phyloP scores from a whole-genome alignment of 495 filamentous ascomycete genomes.

The Penicillium canescens region DNA sequence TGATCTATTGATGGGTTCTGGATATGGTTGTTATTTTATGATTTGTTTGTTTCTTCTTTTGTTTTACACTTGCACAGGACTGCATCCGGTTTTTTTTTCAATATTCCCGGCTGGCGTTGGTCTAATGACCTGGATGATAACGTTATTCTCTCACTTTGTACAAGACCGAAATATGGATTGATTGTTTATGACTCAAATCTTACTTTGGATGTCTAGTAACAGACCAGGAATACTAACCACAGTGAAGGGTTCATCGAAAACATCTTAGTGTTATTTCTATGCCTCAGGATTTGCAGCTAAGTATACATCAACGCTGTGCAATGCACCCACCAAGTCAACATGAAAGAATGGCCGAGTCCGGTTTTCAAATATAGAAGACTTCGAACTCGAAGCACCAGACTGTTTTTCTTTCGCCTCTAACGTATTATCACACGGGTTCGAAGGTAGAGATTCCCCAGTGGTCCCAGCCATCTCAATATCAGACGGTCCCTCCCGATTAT shows the following conservation, averaged over 20 bases:
- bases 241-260: neutral
- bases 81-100: constrained; percentile 3
- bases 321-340: constrained; percentile 81
- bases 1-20: constrained; percentile 4
- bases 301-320: constrained; percentile 63
- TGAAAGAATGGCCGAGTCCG: constrained; percentile 87
- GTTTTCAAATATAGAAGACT: constrained; percentile 53
- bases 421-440: neutral
- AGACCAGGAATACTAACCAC: too few species aligned
- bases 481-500: constrained; percentile 63
- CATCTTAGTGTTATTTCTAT: neutral
- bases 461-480: constrained; percentile 27
- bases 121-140: neutral
- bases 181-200: neutral
- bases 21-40: neutral
- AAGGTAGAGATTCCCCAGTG: neutral
- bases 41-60: neutral
- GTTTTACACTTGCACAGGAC: neutral
- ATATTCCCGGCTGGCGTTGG: constrained; percentile 4
- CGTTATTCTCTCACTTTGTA: neutral
- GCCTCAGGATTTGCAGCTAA: neutral
- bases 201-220: too few species aligned
- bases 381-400: constrained; percentile 46
- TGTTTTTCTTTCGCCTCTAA: constrained; percentile 13
- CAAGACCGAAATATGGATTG: neutral